A percentile compares a stretch with the other conserved stretches of the same genome.
Conservation (phyloP, 495 filamentous ascomycete species). For the Penicillium turbatum region DNA sequence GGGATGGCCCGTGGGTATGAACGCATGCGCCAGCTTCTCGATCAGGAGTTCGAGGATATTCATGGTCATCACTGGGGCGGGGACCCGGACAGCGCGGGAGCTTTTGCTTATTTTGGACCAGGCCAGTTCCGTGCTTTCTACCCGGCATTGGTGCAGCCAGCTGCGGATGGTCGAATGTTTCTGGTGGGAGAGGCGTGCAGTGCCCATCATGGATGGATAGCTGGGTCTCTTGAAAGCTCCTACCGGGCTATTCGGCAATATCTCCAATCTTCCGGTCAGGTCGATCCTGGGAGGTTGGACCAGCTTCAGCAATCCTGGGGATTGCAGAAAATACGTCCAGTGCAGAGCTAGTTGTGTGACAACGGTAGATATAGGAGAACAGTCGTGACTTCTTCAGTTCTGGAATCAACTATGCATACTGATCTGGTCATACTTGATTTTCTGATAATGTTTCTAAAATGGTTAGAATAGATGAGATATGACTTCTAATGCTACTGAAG, state of each 20-base stretch:
- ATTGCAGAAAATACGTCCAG: too few relatives aligned
- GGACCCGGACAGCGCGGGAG: background rate
- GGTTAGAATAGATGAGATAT: too few relatives aligned
- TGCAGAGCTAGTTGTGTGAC: too few relatives aligned
- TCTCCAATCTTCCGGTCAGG: too few relatives aligned
- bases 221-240: conserved; percentile 32
- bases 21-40: background rate
- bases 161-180: conserved; percentile 24
- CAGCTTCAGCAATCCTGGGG: too few relatives aligned
- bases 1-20: background rate
- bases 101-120: conserved; percentile 44
- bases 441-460: too few relatives aligned
- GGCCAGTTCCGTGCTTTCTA: conserved; percentile 39
- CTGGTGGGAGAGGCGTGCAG: conserved; percentile 39
- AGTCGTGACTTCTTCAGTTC: too few relatives aligned
- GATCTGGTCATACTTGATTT: too few relatives aligned
- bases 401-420: too few relatives aligned
- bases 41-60: background rate
- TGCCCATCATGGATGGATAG: conserved; percentile 43
- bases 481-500: too few relatives aligned
- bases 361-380: too few relatives aligned
- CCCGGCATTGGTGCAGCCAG: conserved; percentile 19
- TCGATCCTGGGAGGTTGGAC: too few relatives aligned
- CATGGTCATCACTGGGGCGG: background rate
- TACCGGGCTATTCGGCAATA: background rate